phyloP scores from a whole-genome alignment of 176 grass and related monocot genomes.

The Leersia perrieri region DNA sequence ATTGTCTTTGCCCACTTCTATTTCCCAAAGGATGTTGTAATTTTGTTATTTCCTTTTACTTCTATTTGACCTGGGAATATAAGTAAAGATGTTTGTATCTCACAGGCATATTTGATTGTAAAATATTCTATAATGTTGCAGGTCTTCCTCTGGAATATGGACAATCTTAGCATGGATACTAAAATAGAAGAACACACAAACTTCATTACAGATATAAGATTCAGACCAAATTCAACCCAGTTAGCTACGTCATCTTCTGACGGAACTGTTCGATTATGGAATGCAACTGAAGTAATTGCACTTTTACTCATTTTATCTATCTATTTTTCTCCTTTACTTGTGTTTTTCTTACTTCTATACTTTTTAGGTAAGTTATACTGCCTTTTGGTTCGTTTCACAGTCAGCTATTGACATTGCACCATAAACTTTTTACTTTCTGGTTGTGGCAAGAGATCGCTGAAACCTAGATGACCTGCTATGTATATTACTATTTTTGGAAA shows the following conservation, averaged over 20 bases:
- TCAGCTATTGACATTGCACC: background rate
- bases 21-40: conserved; percentile 3
- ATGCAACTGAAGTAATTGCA: conserved; percentile 59
- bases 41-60: conserved; percentile 18
- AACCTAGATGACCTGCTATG: background rate
- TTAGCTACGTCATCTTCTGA: conserved; percentile 83
- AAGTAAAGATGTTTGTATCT: background rate
- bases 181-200: conserved; percentile 64
- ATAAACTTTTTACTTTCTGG: background rate
- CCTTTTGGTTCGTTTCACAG: background rate
- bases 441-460: conserved; percentile 1
- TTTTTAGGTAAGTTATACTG: background rate
- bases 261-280: conserved; percentile 74
- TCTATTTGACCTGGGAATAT: background rate
- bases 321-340: background rate
- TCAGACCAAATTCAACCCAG: conserved; percentile 76
- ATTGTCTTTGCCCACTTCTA: background rate
- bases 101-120: background rate
- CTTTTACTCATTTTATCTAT: background rate
- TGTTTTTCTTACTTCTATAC: conserved; percentile 15
- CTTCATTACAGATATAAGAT: conserved; percentile 74
- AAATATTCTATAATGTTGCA: conserved; percentile 34
- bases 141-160: conserved; percentile 82
- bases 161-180: conserved; percentile 57
- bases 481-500: conserved; percentile 12